These are phyloP conservation scores for Proliferodiscus dingleyae DNA, from an alignment of 2,329 filamentous ascomycete genomes.

Conservation along the genomic window DNA sequence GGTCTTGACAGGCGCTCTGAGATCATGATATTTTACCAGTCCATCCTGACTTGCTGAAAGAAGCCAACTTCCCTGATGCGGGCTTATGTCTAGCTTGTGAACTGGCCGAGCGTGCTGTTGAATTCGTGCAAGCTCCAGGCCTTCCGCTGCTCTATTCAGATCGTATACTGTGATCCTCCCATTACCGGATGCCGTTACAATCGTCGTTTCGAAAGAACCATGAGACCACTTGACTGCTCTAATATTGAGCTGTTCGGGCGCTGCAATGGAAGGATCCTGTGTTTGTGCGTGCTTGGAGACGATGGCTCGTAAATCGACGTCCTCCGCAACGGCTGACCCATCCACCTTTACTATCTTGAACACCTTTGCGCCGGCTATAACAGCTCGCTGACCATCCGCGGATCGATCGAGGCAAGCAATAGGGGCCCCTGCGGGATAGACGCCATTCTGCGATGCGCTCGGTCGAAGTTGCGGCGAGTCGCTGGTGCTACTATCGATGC, in stretches of 20 bases:
- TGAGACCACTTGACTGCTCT: constrained; percentile 57
- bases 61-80: constrained; percentile 47
- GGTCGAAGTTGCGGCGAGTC: constrained; percentile 27
- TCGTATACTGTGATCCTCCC: constrained; percentile 64
- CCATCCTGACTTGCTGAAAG: constrained; percentile 62
- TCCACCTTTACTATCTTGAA: constrained; percentile 54
- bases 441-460: constrained; percentile 48
- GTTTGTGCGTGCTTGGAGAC: constrained; percentile 46
- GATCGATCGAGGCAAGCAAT: constrained; percentile 55
- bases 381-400: constrained; percentile 49
- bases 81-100: constrained; percentile 59
- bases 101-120: constrained; percentile 61
- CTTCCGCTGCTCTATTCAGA: constrained; percentile 42
- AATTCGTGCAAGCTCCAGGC: constrained; percentile 48
- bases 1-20: constrained; percentile 40
- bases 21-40: constrained; percentile 57
- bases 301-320: constrained; percentile 52
- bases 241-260: constrained; percentile 57
- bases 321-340: constrained; percentile 47
- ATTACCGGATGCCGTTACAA: constrained; percentile 59
- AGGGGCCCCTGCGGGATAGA: constrained; percentile 47
- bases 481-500: constrained; percentile 17
- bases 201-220: constrained; percentile 41
- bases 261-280: constrained; percentile 35
- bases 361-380: constrained; percentile 55